Evolutionary conservation across 208 protist genomes (phyloP).

Genomic region (Leishmania martiniquensis): DNA sequence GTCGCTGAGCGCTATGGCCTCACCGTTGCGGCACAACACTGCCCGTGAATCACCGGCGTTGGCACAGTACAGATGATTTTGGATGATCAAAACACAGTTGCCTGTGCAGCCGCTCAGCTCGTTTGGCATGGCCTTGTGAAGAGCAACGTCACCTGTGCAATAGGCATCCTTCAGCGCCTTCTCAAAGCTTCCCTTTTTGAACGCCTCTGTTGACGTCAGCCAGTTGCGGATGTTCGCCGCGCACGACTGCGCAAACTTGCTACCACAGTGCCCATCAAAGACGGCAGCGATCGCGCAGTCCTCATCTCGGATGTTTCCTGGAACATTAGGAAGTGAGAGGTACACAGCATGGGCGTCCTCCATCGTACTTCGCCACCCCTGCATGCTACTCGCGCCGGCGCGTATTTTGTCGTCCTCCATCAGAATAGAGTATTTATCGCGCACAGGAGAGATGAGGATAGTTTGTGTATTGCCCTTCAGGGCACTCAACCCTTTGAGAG

Average conservation of each 20-base stretch:
- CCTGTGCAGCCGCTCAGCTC: constrained; percentile 86
- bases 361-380: constrained; percentile 92
- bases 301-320: constrained; percentile 61
- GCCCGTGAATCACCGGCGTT: constrained; percentile 94
- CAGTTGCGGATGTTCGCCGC: constrained; percentile 77
- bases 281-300: constrained; percentile 84
- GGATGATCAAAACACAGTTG: constrained; percentile 82
- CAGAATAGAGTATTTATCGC: constrained; percentile 91
- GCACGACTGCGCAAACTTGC: constrained; percentile 80
- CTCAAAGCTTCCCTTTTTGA: constrained; percentile 63
- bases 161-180: constrained; percentile 75
- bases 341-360: constrained; percentile 89
- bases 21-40: constrained; percentile 86
- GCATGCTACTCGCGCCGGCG: constrained; percentile 91
- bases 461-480: constrained; percentile 78
- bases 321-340: constrained; percentile 79
- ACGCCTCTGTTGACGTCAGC: constrained; percentile 64
- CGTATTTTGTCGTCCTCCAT: constrained; percentile 93
- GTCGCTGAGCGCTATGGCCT: constrained; percentile 90
- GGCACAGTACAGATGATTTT: constrained; percentile 93
- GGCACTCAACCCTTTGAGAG: constrained; percentile 53
- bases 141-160: constrained; percentile 62
- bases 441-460: constrained; percentile 74
- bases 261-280: constrained; percentile 90
- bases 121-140: constrained; percentile 76